Evolutionary conservation across 1,139 yeast genomes (phyloP).

Genomic region (Geotrichum klebahnii): DNA sequence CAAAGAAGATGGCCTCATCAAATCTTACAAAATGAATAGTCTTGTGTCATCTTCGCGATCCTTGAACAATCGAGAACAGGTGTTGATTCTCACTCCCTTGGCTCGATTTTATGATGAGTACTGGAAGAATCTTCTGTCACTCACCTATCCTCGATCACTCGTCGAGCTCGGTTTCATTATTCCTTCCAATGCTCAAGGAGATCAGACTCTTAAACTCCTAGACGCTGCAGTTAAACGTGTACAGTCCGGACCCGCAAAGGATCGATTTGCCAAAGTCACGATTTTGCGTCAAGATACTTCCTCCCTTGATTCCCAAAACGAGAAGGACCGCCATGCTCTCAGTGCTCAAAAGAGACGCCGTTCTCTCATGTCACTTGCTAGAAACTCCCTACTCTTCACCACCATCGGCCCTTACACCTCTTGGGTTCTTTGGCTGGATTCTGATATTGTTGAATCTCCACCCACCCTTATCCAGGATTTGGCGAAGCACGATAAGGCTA

Average conservation of each 20-base stretch:
- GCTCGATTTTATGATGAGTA: constrained; percentile 77
- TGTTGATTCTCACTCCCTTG: constrained; percentile 82
- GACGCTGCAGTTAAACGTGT: constrained; percentile 70
- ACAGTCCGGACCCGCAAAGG: constrained; percentile 54
- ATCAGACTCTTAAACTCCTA: constrained; percentile 62
- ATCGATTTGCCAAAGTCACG: constrained; percentile 72
- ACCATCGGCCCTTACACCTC: constrained; percentile 83
- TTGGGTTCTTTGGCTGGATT: constrained; percentile 95
- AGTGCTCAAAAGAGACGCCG: constrained; percentile 84
- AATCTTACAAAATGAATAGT: constrained; percentile 77
- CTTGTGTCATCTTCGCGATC: constrained; percentile 68
- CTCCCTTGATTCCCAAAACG: constrained; percentile 72
- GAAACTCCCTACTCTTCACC: constrained; percentile 88
- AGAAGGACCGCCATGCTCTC: constrained; percentile 67
- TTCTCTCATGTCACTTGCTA: constrained; percentile 84
- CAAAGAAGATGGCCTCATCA: constrained; percentile 40
- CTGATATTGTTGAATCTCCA: constrained; percentile 89
- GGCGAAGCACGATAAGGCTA: constrained; percentile 80
- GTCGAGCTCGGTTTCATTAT: constrained; percentile 87
- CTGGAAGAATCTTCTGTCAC: constrained; percentile 74
- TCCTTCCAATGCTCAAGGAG: constrained; percentile 79
- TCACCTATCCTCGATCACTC: constrained; percentile 78
- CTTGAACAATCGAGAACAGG: constrained; percentile 69
- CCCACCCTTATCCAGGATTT: constrained; percentile 76
- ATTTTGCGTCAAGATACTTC: constrained; percentile 90